Evolutionary conservation across 768 basidiomycete genomes (phyloP), one percentile per base, ranked within the genome.

Genomic region (Leccinellum rugosiceps): DNA sequence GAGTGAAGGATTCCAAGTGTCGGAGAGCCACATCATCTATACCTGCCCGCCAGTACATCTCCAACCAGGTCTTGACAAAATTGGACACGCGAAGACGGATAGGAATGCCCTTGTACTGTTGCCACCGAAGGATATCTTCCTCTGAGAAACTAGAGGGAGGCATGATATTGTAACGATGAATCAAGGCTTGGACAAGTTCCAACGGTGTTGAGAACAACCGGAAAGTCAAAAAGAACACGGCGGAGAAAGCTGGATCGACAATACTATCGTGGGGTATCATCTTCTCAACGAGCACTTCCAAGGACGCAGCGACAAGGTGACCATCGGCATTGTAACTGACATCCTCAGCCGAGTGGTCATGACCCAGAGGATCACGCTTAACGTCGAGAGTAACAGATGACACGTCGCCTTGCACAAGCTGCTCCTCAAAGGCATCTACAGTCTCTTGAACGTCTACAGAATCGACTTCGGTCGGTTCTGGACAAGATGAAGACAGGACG

Each of bases 221-320:
- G 80, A 98, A 99, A 0, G 95, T 98, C 65, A 95, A 79, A 79
- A 95, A 95, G 77, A 99, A 98, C 30, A 94, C 88, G 5, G 87
- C 83, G 14, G 88, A 82, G 71, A 98, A 95, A 0, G 86, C 84
- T 17, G 90, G 78, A 66, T 98, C 95, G 54, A 94, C 92, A 45
- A 94, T 83, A 57, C 86, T 87, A 67, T 94, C 93, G 68, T 97
- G 92, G 5, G 95, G 94, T 19, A 96, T 96, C 87, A 98, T 90
- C 75, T 93, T 94, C 75, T 96, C 94, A n/a, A 98, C 88, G 44
- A 99, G 78, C 1, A 88, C 94, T 17, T 81, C 80, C 59, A 99
- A 77, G 4, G 93, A 94, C 2, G 94, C 97, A 23, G 94, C 95
- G 10, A 94, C 89, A 19, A 98, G 84, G 61, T 85, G 83, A 3